Percentiles rank a stretch among this genome's conserved stretches.
Conservation (phyloP, 1,139 yeast genomes). For the Protomyces pachydermus region DNA sequence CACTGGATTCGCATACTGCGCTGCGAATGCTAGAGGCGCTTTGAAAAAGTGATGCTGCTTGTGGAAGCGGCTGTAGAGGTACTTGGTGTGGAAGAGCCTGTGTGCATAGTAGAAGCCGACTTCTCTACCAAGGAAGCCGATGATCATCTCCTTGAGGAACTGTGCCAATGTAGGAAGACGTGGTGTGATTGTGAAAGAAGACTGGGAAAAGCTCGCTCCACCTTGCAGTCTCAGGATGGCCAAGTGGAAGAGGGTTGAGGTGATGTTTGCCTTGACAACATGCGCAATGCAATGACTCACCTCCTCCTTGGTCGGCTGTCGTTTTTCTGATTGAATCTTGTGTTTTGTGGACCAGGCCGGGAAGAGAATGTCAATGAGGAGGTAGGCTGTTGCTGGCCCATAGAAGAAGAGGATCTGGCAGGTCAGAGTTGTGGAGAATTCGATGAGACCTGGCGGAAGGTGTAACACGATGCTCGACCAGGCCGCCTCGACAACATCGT, state of each 20-base stretch:
- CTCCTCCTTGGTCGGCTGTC: background rate
- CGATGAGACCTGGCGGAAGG: background rate
- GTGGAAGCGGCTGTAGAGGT: background rate
- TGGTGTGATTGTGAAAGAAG: background rate
- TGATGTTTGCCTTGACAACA: background rate
- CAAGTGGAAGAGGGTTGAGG: background rate
- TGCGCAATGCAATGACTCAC: background rate
- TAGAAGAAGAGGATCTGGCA: background rate
- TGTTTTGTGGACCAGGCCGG: background rate
- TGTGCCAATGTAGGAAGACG: background rate
- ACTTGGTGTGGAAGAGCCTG: background rate
- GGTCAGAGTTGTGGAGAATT: background rate
- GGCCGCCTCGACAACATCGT: background rate
- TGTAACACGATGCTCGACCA: background rate
- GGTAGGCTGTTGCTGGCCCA: background rate
- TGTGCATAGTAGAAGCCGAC: background rate
- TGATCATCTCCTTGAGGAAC: background rate
- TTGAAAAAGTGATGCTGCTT: background rate
- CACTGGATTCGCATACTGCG: background rate
- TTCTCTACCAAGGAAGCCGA: background rate
- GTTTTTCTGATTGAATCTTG: background rate
- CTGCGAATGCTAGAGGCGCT: background rate
- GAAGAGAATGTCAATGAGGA: background rate
- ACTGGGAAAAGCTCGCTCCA: background rate
- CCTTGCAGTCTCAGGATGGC: background rate